Evolutionary conservation across 2,329 filamentous ascomycete genomes (phyloP).

Genomic region (Hortaea werneckii): DNA sequence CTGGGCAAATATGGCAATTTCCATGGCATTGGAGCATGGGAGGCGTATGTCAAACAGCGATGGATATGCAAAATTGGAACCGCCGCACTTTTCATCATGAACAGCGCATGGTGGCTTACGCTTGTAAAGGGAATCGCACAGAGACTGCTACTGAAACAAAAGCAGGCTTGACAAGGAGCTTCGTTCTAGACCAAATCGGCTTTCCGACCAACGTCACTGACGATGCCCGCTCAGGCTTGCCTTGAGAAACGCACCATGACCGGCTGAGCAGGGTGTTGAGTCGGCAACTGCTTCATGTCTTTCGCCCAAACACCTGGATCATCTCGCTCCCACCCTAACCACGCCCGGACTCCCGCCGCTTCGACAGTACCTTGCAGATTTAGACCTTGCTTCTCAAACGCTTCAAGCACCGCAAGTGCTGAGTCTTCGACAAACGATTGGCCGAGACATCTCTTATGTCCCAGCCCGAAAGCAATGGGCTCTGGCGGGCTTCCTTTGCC

Average conservation of each 20-base stretch:
- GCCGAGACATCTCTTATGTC: background rate
- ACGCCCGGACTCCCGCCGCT: conserved; percentile 11
- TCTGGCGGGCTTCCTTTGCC: background rate
- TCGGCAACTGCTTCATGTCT: conserved; percentile 18
- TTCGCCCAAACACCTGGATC: conserved; percentile 11
- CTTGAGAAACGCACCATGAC: background rate
- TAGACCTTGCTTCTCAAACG: conserved; percentile 1
- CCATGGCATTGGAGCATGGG: conserved; percentile 10
- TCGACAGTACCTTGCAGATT: conserved; percentile 4
- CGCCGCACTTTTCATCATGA: conserved; percentile 9
- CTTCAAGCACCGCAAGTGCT: conserved; percentile 4
- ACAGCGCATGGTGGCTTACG: conserved; percentile 1
- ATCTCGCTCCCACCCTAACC: conserved; percentile 17
- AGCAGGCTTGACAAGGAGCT: no score
- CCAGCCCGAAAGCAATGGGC: background rate
- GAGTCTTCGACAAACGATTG: conserved; percentile 1
- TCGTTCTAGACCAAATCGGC: no score
- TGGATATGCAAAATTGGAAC: conserved; percentile 12
- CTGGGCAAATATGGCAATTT: conserved; percentile 9
- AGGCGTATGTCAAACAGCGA: conserved; percentile 10
- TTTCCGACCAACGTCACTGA: no score
- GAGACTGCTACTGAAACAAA: background rate
- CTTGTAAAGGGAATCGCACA: background rate
- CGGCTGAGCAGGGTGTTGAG: conserved; percentile 8
- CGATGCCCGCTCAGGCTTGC: conserved; percentile 6